phyloP scores from a whole-genome alignment of 208 protist genomes.

The Leptomonas seymouri region DNA sequence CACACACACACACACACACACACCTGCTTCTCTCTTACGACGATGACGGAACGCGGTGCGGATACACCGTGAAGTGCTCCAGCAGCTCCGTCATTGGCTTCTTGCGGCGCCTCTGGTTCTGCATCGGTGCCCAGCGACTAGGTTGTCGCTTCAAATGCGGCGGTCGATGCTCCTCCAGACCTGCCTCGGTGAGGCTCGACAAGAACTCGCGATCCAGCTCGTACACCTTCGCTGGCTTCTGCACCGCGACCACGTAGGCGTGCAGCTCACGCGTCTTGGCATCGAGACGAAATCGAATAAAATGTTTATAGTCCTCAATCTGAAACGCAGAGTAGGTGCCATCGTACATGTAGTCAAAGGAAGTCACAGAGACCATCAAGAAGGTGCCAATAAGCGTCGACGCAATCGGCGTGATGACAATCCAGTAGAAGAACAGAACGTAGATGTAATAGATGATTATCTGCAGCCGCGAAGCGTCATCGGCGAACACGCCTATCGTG shows the following conservation, averaged over 20 bases:
- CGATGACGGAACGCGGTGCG: conserved; percentile 37
- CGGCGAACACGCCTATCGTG: conserved; percentile 45
- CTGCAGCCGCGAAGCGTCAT: conserved; percentile 40
- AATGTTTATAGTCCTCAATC: conserved; percentile 88
- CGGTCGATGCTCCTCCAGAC: conserved; percentile 42
- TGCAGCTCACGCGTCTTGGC: conserved; percentile 58
- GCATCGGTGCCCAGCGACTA: conserved; percentile 62
- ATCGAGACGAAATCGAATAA: conserved; percentile 75
- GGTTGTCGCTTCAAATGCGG: conserved; percentile 67
- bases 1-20: not conserved
- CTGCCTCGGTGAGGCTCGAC: conserved; percentile 34
- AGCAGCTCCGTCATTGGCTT: conserved; percentile 36
- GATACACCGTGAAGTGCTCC: conserved; percentile 65
- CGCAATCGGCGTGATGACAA: conserved; percentile 76
- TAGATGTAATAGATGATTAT: conserved; percentile 70
- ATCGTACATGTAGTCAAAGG: conserved; percentile 83
- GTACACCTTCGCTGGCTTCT: conserved; percentile 70
- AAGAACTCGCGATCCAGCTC: conserved; percentile 51
- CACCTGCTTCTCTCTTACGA: not conserved
- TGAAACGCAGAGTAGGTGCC: conserved; percentile 83
- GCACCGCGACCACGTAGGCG: conserved; percentile 63
- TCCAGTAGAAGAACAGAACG: conserved; percentile 79
- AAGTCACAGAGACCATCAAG: conserved; percentile 68
- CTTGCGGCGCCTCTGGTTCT: conserved; percentile 14
- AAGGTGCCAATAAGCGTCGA: conserved; percentile 79